Evolutionary conservation across 2,329 filamentous ascomycete species (phyloP).

Genomic region (Arthroderma uncinatum): DNA sequence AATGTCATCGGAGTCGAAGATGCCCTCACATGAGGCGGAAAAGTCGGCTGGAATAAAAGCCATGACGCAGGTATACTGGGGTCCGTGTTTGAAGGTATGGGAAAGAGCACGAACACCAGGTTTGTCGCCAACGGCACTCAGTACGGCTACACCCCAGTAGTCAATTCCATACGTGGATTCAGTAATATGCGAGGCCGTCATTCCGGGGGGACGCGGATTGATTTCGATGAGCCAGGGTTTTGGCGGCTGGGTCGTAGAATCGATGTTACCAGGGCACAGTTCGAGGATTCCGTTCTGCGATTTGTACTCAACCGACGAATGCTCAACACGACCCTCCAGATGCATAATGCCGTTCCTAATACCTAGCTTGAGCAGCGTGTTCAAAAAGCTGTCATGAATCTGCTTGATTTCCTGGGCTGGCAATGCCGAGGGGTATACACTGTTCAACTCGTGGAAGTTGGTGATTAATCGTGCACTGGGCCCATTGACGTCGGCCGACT

Average conservation of each 20-base stretch:
- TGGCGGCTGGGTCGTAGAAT: neutral
- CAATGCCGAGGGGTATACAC: neutral
- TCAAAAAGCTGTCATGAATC: neutral
- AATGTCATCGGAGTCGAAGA: neutral
- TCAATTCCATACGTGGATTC: constrained; percentile 19
- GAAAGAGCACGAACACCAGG: constrained; percentile 14
- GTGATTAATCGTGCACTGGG: neutral
- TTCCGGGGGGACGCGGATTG: constrained; percentile 21
- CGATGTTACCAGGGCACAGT: neutral
- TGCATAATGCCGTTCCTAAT: constrained; percentile 8
- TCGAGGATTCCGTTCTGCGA: neutral
- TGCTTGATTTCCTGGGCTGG: neutral
- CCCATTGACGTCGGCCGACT: constrained; percentile 11
- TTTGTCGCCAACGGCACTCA: neutral
- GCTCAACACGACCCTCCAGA: constrained; percentile 2
- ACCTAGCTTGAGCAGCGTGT: neutral
- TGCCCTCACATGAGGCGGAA: neutral
- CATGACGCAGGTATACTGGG: constrained; percentile 11
- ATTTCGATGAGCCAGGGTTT: constrained; percentile 19
- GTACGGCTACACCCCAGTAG: constrained; percentile 12
- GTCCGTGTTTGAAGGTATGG: constrained; percentile 14
- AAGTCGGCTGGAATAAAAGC: neutral
- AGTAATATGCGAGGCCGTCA: constrained; percentile 7
- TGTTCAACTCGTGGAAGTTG: neutral
- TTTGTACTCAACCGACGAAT: neutral